Evolutionary conservation across 768 basidiomycete genomes (phyloP).

Genomic region (Macrolepiota fuliginosa): DNA sequence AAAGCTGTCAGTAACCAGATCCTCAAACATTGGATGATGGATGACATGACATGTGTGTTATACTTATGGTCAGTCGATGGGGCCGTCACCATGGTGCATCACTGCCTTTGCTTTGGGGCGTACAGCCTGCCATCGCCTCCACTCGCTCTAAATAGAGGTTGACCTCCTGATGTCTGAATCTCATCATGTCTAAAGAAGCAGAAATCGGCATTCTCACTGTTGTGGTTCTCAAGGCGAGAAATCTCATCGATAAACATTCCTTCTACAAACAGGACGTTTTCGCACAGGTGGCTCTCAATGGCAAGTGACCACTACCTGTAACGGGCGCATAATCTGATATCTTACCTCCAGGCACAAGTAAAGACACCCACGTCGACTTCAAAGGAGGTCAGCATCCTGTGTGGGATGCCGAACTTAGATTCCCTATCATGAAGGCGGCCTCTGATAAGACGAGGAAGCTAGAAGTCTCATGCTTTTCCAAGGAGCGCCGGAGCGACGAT

Average conservation of each 20-base stretch:
- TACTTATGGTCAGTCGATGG: not conserved
- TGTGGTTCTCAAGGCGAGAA: conserved; percentile 81
- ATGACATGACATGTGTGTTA: too few species aligned
- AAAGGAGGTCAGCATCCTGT: conserved; percentile 92
- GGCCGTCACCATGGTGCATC: not conserved
- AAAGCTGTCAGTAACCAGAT: too few species aligned
- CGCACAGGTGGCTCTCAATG: conserved; percentile 59
- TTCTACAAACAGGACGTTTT: conserved; percentile 94
- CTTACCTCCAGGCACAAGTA: conserved; percentile 44
- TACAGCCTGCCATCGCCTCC: not conserved
- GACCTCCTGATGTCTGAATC: conserved; percentile 15
- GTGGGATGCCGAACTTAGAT: conserved; percentile 89
- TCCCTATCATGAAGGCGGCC: conserved; percentile 62
- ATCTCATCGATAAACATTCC: conserved; percentile 77
- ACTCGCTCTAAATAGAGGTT: conserved; percentile 7
- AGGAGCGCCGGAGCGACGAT: conserved; percentile 72
- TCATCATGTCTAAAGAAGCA: conserved; percentile 31
- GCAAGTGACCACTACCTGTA: conserved; percentile 22
- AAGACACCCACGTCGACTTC: conserved; percentile 70
- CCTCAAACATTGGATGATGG: too few species aligned
- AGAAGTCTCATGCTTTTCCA: conserved; percentile 76
- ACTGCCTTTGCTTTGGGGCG: conserved; percentile 1
- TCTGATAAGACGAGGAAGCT: conserved; percentile 57
- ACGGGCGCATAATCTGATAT: not conserved
- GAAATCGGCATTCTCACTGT: conserved; percentile 82